Evolutionary conservation across 2,329 filamentous ascomycete genomes (phyloP).

Genomic region (Colletotrichum musae): DNA sequence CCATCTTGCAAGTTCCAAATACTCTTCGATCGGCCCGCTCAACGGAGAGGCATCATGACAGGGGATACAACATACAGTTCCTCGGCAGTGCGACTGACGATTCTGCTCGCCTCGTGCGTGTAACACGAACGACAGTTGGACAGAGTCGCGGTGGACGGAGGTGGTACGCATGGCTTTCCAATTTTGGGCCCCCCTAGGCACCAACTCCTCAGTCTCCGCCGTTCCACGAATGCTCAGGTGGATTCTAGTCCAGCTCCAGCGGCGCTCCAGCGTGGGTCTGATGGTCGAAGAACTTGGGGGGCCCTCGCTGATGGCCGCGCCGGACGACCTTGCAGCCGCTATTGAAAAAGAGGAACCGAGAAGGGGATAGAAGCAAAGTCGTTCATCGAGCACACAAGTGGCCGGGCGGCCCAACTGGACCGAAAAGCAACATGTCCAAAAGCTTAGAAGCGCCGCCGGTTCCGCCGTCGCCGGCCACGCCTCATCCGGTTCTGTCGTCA

Average conservation of each 20-base stretch:
- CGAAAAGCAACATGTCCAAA: background rate
- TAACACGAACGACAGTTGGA: background rate
- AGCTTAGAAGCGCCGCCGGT: constrained; percentile 19
- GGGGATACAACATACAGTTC: too few relatives aligned
- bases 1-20: background rate
- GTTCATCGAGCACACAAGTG: constrained; percentile 19
- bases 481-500: constrained; percentile 15
- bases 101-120: background rate
- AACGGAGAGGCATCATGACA: background rate
- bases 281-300: constrained; percentile 21
- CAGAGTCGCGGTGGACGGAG: background rate
- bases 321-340: constrained; percentile 38
- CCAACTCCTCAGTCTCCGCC: constrained; percentile 24
- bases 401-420: constrained; percentile 4
- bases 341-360: constrained; percentile 37
- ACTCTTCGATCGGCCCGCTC: background rate
- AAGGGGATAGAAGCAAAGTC: constrained; percentile 1
- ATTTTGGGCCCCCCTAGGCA: constrained; percentile 12
- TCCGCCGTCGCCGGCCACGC: constrained; percentile 22
- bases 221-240: constrained; percentile 35
- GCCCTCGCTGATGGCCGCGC: constrained; percentile 12
- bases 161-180: constrained; percentile 15
- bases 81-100: background rate
- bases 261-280: constrained; percentile 31
- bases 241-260: constrained; percentile 29